These are phyloP conservation scores for Botrytis medusae DNA, from an alignment of 2,329 filamentous ascomycete species.

Conservation along the genomic window DNA sequence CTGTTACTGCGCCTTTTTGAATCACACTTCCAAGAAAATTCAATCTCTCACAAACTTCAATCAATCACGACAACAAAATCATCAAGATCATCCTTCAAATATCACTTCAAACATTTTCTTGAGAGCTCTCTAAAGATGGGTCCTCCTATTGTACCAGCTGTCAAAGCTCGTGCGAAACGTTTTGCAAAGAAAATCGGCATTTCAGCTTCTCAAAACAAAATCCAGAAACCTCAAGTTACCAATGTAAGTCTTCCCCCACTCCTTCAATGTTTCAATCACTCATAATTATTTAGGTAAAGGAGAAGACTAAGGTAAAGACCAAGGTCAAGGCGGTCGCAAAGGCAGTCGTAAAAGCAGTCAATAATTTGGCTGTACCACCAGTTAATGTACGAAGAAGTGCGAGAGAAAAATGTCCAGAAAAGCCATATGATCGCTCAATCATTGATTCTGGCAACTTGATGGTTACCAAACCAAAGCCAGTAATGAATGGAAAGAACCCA, in stretches of 20 bases:
- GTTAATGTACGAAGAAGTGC: slow-evolving; percentile 8
- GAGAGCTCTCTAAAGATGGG: not conserved
- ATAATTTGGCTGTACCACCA: not conserved
- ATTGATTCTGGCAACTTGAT: not conserved
- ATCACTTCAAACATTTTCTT: not conserved
- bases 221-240: not conserved
- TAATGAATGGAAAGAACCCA: not conserved
- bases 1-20: not conserved
- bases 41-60: not conserved
- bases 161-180: not conserved
- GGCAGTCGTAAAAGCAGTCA: not conserved
- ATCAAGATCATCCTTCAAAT: not conserved
- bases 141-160: not conserved
- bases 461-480: not conserved
- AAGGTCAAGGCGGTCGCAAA: not conserved
- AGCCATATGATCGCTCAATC: not conserved
- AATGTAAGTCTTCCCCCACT: not conserved
- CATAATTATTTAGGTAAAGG: not conserved
- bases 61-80: not conserved
- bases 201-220: not conserved
- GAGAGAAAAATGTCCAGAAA: not conserved
- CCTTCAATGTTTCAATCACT: not conserved
- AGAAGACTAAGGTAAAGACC: not conserved
- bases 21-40: slow-evolving; percentile 1
- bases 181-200: not conserved